These are phyloP conservation scores for Gigaspora rosea DNA, from an alignment of 192 early-diverging fungal species.

Conservation along the genomic window DNA sequence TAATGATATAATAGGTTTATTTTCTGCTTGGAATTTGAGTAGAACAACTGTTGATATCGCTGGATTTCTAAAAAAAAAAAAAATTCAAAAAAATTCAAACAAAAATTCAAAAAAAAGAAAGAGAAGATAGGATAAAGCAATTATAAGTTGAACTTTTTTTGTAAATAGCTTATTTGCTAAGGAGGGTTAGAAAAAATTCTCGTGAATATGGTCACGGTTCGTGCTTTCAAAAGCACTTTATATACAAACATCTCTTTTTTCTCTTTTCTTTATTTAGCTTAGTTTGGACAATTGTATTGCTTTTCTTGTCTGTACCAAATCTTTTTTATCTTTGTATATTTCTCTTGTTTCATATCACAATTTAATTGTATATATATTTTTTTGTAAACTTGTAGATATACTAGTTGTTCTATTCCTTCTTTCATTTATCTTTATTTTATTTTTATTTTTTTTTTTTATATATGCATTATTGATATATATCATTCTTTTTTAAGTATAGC, in stretches of 20 bases:
- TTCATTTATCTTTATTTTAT: background rate
- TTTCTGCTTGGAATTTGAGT: background rate
- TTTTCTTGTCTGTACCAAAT: background rate
- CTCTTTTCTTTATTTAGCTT: background rate
- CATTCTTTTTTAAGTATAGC: background rate
- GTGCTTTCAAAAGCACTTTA: background rate
- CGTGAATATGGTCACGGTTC: background rate
- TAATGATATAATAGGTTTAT: background rate
- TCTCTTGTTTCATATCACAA: background rate
- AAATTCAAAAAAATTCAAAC: no score
- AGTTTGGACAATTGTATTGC: slow-evolving; percentile 1
- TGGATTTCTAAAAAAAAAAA: background rate
- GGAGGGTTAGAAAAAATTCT: background rate
- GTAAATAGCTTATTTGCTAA: slow-evolving; percentile 12
- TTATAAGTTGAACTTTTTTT: slow-evolving; percentile 5
- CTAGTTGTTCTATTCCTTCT: slow-evolving; percentile 10
- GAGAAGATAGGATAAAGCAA: background rate
- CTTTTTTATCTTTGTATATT: slow-evolving; percentile 20
- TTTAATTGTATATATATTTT: background rate
- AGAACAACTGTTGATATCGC: background rate
- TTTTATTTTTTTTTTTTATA: slow-evolving; percentile 2
- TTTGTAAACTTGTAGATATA: slow-evolving; percentile 17
- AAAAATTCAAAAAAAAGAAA: background rate
- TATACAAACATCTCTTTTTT: background rate
- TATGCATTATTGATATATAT: background rate